Evolutionary conservation across 306 rosid species (phyloP).

Genomic region (Rubus idaeus): DNA sequence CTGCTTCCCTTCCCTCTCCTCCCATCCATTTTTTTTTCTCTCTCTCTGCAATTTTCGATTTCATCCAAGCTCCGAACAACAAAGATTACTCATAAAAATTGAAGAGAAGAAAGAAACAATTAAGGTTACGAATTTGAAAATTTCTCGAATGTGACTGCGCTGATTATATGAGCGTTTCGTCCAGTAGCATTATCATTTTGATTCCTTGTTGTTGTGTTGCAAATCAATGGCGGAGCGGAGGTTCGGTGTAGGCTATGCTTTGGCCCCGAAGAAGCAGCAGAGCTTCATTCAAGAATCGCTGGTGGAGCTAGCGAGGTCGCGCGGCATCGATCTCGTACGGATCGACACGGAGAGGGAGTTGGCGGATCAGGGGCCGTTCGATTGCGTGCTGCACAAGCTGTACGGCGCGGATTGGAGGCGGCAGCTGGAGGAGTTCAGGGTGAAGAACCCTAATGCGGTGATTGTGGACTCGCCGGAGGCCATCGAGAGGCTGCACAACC

Average conservation of each 20-base stretch:
- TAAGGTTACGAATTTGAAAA: conserved; percentile 15
- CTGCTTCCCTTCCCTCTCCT: background rate
- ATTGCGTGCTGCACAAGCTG: conserved; percentile 78
- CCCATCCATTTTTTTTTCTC: background rate
- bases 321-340: conserved; percentile 63
- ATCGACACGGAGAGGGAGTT: conserved; percentile 45
- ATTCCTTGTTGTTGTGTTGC: background rate
- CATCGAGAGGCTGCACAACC: conserved; percentile 77
- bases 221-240: conserved; percentile 64
- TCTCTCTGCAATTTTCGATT: background rate
- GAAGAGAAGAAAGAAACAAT: background rate
- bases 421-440: conserved; percentile 47
- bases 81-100: background rate
- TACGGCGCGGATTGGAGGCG: conserved; percentile 74
- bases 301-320: conserved; percentile 54
- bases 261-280: conserved; percentile 74
- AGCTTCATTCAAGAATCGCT: conserved; percentile 80
- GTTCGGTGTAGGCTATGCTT: conserved; percentile 69
- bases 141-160: conserved; percentile 30
- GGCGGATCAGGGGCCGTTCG: conserved; percentile 78
- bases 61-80: background rate
- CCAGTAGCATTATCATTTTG: conserved; percentile 15
- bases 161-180: conserved; percentile 22
- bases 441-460: conserved; percentile 54
- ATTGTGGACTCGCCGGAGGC: conserved; percentile 73